phyloP scores from a whole-genome alignment of 768 basidiomycete species.

The Fistulinella prunicolor region DNA sequence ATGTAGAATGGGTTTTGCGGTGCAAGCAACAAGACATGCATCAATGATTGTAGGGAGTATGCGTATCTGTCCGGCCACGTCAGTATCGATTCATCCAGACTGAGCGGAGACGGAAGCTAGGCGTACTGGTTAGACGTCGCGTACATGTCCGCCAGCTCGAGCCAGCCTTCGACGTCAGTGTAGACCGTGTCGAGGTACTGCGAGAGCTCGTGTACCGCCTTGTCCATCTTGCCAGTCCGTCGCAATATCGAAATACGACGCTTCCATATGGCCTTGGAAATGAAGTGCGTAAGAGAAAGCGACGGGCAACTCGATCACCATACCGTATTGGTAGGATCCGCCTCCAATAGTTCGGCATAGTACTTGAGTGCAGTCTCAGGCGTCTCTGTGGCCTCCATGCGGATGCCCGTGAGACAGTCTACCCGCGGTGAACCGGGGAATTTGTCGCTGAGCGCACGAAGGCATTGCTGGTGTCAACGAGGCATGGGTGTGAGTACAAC shows the following conservation, averaged over 20 bases:
- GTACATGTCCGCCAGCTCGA: constrained; percentile 82
- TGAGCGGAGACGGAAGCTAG: neutral
- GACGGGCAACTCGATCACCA: constrained; percentile 25
- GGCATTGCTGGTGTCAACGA: constrained; percentile 29
- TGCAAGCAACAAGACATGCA: constrained; percentile 76
- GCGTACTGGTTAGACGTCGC: constrained; percentile 70
- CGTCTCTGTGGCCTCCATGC: constrained; percentile 67
- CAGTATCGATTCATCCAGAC: neutral
- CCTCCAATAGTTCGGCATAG: constrained; percentile 59
- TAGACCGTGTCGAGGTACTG: constrained; percentile 84
- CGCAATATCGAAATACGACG: constrained; percentile 74
- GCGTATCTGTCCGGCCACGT: constrained; percentile 52
- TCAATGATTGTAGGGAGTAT: constrained; percentile 67
- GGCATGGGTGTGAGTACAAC: constrained; percentile 5
- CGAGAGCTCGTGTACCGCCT: constrained; percentile 68
- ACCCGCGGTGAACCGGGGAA: constrained; percentile 83
- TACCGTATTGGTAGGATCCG: constrained; percentile 70
- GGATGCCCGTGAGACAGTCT: constrained; percentile 71
- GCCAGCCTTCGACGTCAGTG: constrained; percentile 84
- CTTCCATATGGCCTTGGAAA: constrained; percentile 62
- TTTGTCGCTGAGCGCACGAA: constrained; percentile 56
- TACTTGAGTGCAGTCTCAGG: constrained; percentile 56
- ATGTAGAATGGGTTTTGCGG: constrained; percentile 86
- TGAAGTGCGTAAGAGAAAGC: neutral
- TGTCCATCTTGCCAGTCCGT: constrained; percentile 57